Evolutionary conservation across 306 rosid species (phyloP), one percentile per base, ranked within the genome.

Genomic region (Biancaea sappan): DNA sequence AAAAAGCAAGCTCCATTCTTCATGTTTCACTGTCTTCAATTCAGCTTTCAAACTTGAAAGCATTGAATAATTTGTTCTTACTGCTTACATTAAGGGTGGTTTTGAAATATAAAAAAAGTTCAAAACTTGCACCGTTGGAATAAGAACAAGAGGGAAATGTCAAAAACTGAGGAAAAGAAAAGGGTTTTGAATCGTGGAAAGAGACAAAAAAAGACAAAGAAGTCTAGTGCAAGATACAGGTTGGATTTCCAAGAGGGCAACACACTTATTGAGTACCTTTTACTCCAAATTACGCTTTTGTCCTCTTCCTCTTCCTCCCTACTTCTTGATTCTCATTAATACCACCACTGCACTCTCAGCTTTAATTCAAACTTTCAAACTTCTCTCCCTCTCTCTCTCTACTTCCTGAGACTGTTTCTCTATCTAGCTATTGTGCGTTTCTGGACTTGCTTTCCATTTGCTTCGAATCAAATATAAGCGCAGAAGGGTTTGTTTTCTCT

Each of bases 321-420:
- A 34, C 51, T 56, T 72, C 60, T 82, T 86, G 73, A 85, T 81
- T 73, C 66, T 78, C 90, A 80, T 81, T 73, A 80, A 79, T 75
- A 75, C 26, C 0, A 4, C 25, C 79, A 72, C 85, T 69, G 18
- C 44, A 18, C 63, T 31, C 40, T 32, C 79, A 82, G 88, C 96
- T 92, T 92, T 88, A 89, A 86, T 92, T 92, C 89, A 88, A 92
- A 89, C 83, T 86, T 79, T 64, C 72, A 81, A 74, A n/a, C 64
- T 22, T 16, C 54, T 31, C 63, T 53, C 34, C 35, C 73, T 69
- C 76, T 56, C 82, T 71, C 22, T 47, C 6, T 66, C 54, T 70
- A 34, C 12, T 60, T 15, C 28, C 71, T 48, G 22, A 14, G 21
- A 28, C 74, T 26, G 15, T 66, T 66, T 16, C 34, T 66, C 72